These are phyloP conservation scores for Sugiyamaella qingdaonensis DNA, from an alignment of 805 yeast species.

Conservation along the genomic window DNA sequence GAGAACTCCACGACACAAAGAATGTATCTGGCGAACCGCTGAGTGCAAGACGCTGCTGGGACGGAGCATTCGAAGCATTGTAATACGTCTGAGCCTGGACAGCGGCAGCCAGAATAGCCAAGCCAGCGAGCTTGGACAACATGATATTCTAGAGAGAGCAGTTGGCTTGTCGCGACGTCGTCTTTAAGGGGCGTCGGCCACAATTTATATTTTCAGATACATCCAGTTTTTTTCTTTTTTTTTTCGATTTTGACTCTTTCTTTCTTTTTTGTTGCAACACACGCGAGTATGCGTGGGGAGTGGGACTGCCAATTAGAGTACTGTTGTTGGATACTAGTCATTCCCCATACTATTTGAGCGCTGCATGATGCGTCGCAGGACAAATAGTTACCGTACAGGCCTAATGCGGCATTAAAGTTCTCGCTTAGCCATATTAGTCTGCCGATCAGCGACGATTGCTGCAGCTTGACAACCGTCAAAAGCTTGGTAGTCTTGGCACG, in stretches of 20 bases:
- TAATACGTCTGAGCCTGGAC: not conserved
- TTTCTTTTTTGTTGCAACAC: too few relatives aligned
- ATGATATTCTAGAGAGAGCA: not conserved
- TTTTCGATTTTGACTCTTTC: not conserved
- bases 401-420: not conserved
- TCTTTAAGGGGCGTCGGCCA: not conserved
- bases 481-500: not conserved
- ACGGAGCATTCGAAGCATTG: constrained; percentile 10
- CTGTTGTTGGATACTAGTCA: not conserved
- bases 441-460: not conserved
- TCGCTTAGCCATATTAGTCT: not conserved
- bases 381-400: not conserved
- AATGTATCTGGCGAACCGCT: constrained; percentile 23
- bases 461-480: not conserved
- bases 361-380: too few relatives aligned
- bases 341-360: too few relatives aligned
- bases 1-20: constrained; percentile 27
- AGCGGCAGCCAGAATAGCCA: not conserved
- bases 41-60: constrained; percentile 25
- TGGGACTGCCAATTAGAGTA: not conserved
- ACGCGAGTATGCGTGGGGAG: too few relatives aligned
- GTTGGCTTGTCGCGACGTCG: too few relatives aligned
- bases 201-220: not conserved
- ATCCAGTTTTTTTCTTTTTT: not conserved
- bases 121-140: not conserved